These are phyloP conservation scores for Daphne laureola DNA, from an alignment of 441 rosid species.

Conservation along the genomic window DNA sequence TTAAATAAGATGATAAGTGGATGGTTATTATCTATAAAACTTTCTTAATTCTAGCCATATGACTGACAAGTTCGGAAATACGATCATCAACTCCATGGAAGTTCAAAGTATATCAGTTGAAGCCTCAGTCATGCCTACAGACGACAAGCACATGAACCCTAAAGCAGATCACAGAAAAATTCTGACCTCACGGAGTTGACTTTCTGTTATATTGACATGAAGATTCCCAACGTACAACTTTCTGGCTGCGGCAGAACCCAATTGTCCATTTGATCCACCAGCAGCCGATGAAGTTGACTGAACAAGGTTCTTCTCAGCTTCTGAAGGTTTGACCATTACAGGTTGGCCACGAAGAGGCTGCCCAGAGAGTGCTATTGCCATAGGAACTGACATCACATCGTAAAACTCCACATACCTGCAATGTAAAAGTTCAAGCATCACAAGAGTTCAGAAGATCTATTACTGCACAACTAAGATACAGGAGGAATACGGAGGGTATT, in stretches of 20 bases:
- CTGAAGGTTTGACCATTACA: constrained; percentile 99
- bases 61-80: no score
- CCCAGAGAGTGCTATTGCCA: constrained; percentile 99
- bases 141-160: not conserved
- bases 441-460: not conserved
- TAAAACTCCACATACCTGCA: constrained; percentile 86
- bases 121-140: no score
- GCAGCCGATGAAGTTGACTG: constrained; percentile 77
- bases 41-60: no score
- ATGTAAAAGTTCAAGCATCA: constrained; percentile 5
- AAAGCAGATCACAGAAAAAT: not conserved
- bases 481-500: no score
- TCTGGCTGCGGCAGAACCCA: constrained; percentile 87
- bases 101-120: no score
- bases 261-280: constrained; percentile 46
- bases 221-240: constrained; percentile 93
- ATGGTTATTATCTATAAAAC: no score
- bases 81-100: no score
- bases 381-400: constrained; percentile 98
- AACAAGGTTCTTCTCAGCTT: constrained; percentile 97
- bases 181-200: constrained; percentile 80
- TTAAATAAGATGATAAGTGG: no score
- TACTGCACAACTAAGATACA: no score
- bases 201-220: constrained; percentile 80
- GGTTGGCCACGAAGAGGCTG: constrained; percentile 93